phyloP scores from a whole-genome alignment of 495 filamentous ascomycete species.

The Penicillium cataractarum region DNA sequence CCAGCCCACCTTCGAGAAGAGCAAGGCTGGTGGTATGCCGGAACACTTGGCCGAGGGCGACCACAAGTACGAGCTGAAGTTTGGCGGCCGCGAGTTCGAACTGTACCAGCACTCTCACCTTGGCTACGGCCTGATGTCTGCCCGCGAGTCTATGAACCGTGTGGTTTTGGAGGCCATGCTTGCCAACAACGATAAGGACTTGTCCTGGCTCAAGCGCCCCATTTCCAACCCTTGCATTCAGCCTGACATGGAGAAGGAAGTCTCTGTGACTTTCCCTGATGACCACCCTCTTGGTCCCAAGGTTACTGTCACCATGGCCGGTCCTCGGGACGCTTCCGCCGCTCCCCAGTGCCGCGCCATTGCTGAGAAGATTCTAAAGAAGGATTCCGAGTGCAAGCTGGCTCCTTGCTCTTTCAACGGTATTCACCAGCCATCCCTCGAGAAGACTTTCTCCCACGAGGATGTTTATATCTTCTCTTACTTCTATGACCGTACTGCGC shows the following conservation, averaged over 20 bases:
- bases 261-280: slow-evolving; percentile 67
- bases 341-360: slow-evolving; percentile 86
- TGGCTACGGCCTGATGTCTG: slow-evolving; percentile 94
- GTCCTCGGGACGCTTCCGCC: slow-evolving; percentile 68
- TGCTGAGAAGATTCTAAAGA: slow-evolving; percentile 87
- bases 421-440: slow-evolving; percentile 88
- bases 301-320: slow-evolving; percentile 81
- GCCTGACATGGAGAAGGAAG: slow-evolving; percentile 69
- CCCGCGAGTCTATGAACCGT: slow-evolving; percentile 81
- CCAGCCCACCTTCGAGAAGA: slow-evolving; percentile 86
- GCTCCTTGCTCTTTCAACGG: slow-evolving; percentile 97
- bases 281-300: slow-evolving; percentile 62
- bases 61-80: slow-evolving; percentile 92
- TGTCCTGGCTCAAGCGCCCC: slow-evolving; percentile 62
- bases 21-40: slow-evolving; percentile 79
- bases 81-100: slow-evolving; percentile 85
- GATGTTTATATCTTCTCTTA: slow-evolving; percentile 97
- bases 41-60: slow-evolving; percentile 84
- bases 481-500: slow-evolving; percentile 91
- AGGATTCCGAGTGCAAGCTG: slow-evolving; percentile 79
- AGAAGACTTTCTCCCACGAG: slow-evolving; percentile 88
- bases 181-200: slow-evolving; percentile 49
- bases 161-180: slow-evolving; percentile 65
- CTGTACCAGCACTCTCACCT: slow-evolving; percentile 99
- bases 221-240: slow-evolving; percentile 89